Conservation (phyloP, 169 alveolate species). For the Theileria sp. region DNA sequence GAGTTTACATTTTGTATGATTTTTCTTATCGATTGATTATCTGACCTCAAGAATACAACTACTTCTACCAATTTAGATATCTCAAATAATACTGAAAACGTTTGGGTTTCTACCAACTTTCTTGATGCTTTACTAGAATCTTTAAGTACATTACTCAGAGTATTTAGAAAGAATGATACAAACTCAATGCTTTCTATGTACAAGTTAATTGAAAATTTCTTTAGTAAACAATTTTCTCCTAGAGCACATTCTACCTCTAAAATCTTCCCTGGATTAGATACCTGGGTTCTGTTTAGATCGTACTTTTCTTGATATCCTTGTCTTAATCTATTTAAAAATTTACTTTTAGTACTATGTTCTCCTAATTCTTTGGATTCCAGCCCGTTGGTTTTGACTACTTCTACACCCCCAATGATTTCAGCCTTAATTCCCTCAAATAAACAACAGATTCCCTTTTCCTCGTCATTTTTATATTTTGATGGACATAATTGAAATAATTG, state of each 20-base stretch:
- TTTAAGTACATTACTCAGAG: conserved; percentile 19
- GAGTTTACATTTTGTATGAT: neutral
- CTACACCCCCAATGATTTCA: neutral
- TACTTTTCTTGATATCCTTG: neutral
- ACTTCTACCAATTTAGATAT: conserved; percentile 23
- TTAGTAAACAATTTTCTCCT: conserved; percentile 33
- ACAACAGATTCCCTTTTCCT: conserved; percentile 21
- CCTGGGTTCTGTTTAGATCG: neutral
- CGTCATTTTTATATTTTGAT: neutral
- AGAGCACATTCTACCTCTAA: conserved; percentile 25
- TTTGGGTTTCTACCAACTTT: conserved; percentile 45
- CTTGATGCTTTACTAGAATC: conserved; percentile 12
- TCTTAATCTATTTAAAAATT: neutral
- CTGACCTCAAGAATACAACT: neutral
- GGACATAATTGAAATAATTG: conserved; percentile 26
- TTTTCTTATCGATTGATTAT: neutral
- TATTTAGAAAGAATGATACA: conserved; percentile 13
- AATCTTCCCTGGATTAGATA: neutral
- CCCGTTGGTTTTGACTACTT: neutral
- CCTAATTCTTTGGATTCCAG: neutral
- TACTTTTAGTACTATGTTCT: neutral
- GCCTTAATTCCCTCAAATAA: conserved; percentile 1
- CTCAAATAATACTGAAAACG: conserved; percentile 22
- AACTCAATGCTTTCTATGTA: conserved; percentile 5
- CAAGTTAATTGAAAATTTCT: neutral